Evolutionary conservation across 208 protist species (phyloP).

Genomic region (Polymyxa betae): DNA sequence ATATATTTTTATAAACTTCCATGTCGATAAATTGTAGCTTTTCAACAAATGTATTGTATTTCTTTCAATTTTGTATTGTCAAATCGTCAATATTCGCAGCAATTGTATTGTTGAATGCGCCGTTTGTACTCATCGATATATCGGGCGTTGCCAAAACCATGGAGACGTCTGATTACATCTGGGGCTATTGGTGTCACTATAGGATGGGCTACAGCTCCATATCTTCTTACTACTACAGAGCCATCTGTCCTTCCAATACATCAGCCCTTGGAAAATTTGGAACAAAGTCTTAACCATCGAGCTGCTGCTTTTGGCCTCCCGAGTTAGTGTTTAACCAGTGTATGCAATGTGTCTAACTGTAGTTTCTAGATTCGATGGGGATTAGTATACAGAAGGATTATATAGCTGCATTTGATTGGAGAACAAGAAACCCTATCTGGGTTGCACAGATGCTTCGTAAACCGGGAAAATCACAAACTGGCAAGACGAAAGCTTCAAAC

Average conservation of each 20-base stretch:
- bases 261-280: background rate
- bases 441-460: background rate
- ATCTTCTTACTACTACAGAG: background rate
- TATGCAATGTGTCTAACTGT: background rate
- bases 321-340: background rate
- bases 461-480: background rate
- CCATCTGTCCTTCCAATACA: background rate
- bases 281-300: background rate
- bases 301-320: background rate
- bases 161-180: no score
- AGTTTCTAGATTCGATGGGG: background rate
- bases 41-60: no score
- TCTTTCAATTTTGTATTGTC: no score
- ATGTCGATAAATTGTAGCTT: no score
- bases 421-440: background rate
- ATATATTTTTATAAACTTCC: no score
- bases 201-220: background rate
- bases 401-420: background rate
- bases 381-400: background rate
- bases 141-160: no score
- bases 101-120: no score
- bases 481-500: background rate
- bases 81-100: no score
- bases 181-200: background rate
- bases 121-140: no score